Evolutionary conservation across 2,329 filamentous ascomycete genomes (phyloP), one percentile per base, ranked within the genome.

Genomic region (Verticillium dahliae): DNA sequence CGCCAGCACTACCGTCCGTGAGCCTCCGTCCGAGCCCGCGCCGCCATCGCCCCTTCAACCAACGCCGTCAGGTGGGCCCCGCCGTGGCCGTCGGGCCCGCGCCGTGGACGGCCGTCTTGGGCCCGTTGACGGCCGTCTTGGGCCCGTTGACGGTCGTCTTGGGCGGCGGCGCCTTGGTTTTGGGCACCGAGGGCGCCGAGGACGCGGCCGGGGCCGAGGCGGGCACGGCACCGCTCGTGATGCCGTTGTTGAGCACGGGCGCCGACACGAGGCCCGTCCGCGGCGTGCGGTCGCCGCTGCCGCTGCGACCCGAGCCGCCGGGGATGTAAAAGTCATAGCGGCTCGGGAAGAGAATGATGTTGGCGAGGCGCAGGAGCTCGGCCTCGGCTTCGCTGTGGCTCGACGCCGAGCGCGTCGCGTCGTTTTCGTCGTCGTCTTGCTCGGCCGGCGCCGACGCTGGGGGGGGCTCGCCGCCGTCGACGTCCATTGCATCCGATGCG

Each of bases 341-440:
- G 52, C 57, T 61, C n/a, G 82, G 82, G 65, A 85, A 85, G 34
- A 85, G 70, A 59, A 85, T 85, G 60, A 82, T 82, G 67, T 85
- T 85, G 27, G 82, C 81, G 41, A 85, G 72, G 41, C 80, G 72
- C 13, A 84, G 77, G 1, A 85, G 79, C 67, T 85, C 81, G 2
- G 78, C 76, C 70, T 84, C 81, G 2, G 79, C 79, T 33, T 75
- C 71, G 10, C 73, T 75, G 22, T 68, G 59, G 13, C 67, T 70
- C 59, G 64, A 68, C 39, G 66, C 61, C 56, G 67, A 72, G 64
- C 60, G 9, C 62, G 27, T 65, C 37, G 69, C 68, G 9, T 61
- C 62, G 50, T 67, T 66, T 35, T 64, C 61, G 56, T 63, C 67
- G 27, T 69, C 67, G 15, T 38, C 27, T 27, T 65, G 56, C 7